Percentiles rank a stretch among this genome's conserved stretches.
These are phyloP conservation scores for Lyophyllum decastes DNA, from an alignment of 768 basidiomycete genomes.

Conservation along the genomic window DNA sequence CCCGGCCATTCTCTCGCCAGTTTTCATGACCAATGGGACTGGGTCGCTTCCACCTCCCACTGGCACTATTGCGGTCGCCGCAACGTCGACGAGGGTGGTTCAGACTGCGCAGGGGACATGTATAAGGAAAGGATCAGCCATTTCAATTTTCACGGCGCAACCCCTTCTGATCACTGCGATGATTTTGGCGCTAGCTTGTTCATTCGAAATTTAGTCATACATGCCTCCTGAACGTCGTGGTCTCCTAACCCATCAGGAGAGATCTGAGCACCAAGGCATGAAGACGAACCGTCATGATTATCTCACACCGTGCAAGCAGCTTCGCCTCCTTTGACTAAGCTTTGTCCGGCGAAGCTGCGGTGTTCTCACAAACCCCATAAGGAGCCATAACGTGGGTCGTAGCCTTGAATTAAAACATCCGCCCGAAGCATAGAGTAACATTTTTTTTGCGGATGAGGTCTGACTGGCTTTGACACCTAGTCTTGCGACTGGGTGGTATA, in stretches of 20 bases:
- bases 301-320: no score
- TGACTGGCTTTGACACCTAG: no score
- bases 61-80: constrained; percentile 23
- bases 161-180: not conserved
- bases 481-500: no score
- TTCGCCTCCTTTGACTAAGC: no score
- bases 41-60: constrained; percentile 13
- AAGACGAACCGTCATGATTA: no score
- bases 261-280: no score
- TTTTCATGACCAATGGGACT: constrained; percentile 22
- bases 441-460: no score
- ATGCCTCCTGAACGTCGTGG: not conserved
- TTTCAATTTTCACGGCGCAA: not conserved
- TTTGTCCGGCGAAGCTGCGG: no score
- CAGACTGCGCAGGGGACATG: constrained; percentile 28
- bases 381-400: no score
- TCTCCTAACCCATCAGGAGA: not conserved
- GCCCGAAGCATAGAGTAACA: no score
- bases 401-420: no score
- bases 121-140: constrained; percentile 18
- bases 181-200: not conserved
- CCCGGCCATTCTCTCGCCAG: constrained; percentile 27
- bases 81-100: constrained; percentile 19
- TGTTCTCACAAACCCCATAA: no score
- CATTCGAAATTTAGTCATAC: not conserved